Conservation (phyloP, 148 eudicot genomes). For the Cornus florida region DNA sequence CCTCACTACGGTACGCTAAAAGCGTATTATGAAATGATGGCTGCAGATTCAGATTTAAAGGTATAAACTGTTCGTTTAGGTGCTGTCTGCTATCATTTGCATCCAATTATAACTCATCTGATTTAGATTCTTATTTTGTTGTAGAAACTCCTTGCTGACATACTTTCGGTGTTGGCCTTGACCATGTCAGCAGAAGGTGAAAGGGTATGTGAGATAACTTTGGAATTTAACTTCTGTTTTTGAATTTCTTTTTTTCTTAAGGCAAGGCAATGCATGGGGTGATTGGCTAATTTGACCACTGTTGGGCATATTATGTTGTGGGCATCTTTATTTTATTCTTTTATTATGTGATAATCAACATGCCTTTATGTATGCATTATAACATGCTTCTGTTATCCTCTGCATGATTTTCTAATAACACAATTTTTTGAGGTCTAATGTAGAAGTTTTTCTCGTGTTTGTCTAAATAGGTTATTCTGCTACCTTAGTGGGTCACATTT, state of each 20-base stretch:
- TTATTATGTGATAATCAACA: background rate
- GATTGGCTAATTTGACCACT: background rate
- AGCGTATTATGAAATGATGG: constrained; percentile 65
- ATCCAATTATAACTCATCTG: background rate
- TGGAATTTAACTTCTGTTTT: background rate
- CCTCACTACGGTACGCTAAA: constrained; percentile 93
- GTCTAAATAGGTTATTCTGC: background rate
- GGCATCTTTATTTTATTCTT: background rate
- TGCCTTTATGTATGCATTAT: background rate
- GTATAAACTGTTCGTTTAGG: constrained; percentile 26
- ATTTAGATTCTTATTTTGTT: constrained; percentile 1
- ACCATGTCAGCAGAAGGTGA: constrained; percentile 98
- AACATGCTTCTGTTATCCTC: background rate
- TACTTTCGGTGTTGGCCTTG: constrained; percentile 93
- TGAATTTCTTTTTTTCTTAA: background rate
- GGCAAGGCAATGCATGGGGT: background rate
- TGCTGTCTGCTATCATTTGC: background rate
- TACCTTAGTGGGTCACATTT: background rate
- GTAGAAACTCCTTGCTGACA: constrained; percentile 88
- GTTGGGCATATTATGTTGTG: background rate
- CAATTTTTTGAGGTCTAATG: background rate
- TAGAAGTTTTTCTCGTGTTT: background rate
- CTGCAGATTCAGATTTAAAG: constrained; percentile 75
- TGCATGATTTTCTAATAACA: background rate
- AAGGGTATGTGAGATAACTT: constrained; percentile 44